Evolutionary conservation across 140 eudicot genomes (phyloP).

Genomic region (Anethum foeniculum): DNA sequence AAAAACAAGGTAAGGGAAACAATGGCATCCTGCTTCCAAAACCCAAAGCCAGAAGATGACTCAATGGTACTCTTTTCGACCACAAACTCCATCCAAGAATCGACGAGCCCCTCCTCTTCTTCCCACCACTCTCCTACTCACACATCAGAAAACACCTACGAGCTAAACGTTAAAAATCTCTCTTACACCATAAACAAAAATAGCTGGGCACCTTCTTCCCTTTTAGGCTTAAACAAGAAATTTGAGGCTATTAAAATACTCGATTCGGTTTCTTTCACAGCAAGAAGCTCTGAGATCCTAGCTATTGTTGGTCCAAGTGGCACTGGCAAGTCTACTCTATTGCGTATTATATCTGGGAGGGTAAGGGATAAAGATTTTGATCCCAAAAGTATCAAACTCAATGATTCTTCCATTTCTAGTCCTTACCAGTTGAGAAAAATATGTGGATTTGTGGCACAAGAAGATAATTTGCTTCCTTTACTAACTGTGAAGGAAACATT

Average conservation of each 20-base stretch:
- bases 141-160: conserved; percentile 33
- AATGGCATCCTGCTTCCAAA: conserved; percentile 47
- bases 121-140: conserved; percentile 38
- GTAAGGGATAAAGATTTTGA: conserved; percentile 42
- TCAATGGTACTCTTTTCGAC: conserved; percentile 63
- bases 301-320: conserved; percentile 98
- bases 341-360: conserved; percentile 72
- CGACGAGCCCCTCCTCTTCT: conserved; percentile 64
- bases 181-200: conserved; percentile 59
- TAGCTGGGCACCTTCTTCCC: conserved; percentile 10
- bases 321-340: conserved; percentile 89
- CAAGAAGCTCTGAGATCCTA: conserved; percentile 70
- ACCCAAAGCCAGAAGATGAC: conserved; percentile 47
- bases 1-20: background rate
- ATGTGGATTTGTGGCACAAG: conserved; percentile 93
- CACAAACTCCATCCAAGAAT: conserved; percentile 46
- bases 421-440: conserved; percentile 66
- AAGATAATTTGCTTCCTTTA: conserved; percentile 80
- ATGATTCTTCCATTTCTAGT: conserved; percentile 42
- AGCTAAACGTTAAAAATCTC: conserved; percentile 49
- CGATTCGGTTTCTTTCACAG: conserved; percentile 68
- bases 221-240: conserved; percentile 18
- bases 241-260: conserved; percentile 47
- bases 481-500: conserved; percentile 86
- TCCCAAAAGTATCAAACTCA: conserved; percentile 52